phyloP scores from a whole-genome alignment of 257 asterid genomes.

The Fraxinus quadrangulata region DNA sequence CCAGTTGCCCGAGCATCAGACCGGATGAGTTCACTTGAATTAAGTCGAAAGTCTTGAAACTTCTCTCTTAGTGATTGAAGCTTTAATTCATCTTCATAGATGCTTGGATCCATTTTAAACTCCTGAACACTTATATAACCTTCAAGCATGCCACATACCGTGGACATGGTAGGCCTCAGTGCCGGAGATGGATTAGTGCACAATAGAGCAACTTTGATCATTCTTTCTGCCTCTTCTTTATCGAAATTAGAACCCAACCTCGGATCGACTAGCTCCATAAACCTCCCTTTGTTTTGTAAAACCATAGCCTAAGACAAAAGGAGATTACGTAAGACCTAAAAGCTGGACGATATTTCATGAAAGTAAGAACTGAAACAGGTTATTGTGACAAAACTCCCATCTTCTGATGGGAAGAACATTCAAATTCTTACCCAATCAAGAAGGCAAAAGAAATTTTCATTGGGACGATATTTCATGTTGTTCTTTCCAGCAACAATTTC shows the following conservation, averaged over 20 bases:
- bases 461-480: constrained; percentile 55
- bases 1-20: too few species aligned
- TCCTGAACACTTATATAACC: constrained; percentile 43
- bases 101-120: constrained; percentile 40
- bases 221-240: constrained; percentile 44
- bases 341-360: background rate
- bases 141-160: constrained; percentile 58
- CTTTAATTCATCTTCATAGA: constrained; percentile 41
- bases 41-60: constrained; percentile 33
- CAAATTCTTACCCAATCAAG: constrained; percentile 65
- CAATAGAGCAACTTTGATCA: constrained; percentile 50
- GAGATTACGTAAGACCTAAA: background rate
- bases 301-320: constrained; percentile 52
- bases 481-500: constrained; percentile 64
- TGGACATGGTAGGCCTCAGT: constrained; percentile 64
- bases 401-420: background rate
- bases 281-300: constrained; percentile 45
- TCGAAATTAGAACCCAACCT: constrained; percentile 42
- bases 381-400: background rate
- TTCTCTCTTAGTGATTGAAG: constrained; percentile 50
- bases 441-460: constrained; percentile 56
- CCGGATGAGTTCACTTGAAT: constrained; percentile 17
- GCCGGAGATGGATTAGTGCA: constrained; percentile 73
- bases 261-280: constrained; percentile 60
- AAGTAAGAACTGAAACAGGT: background rate